A percentile compares a stretch with the other conserved stretches of the same genome.
Conservation (phyloP, 805 yeast genomes). For the Metschnikowia lochheadii region DNA sequence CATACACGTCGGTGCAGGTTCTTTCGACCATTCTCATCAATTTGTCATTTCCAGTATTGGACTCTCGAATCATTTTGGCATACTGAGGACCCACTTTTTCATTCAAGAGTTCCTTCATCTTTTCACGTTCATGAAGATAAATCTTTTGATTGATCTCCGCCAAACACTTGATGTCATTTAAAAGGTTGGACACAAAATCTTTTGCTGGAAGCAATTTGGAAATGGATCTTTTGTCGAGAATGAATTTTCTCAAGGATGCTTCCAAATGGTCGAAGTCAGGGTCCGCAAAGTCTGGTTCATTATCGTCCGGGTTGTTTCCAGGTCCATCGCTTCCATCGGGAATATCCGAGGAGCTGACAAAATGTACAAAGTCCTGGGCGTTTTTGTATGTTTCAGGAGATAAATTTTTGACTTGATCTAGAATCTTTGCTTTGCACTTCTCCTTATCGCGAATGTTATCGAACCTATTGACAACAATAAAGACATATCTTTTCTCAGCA, state of each 20-base stretch:
- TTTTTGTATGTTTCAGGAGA: constrained; percentile 91
- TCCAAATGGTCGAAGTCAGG: constrained; percentile 83
- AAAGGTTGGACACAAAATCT: constrained; percentile 69
- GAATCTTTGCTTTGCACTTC: constrained; percentile 68
- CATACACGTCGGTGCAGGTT: constrained; percentile 55
- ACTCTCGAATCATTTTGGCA: constrained; percentile 48
- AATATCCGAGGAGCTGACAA: constrained; percentile 64
- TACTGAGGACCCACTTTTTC: constrained; percentile 59
- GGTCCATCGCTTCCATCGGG: constrained; percentile 36
- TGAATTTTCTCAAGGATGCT: constrained; percentile 77
- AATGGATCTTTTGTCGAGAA: constrained; percentile 81
- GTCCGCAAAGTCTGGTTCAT: constrained; percentile 30
- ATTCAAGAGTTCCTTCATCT: constrained; percentile 45
- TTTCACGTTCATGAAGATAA: constrained; percentile 46
- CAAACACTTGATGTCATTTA: constrained; percentile 59
- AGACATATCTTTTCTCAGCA: constrained; percentile 83
- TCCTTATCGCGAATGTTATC: constrained; percentile 81
- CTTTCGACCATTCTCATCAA: constrained; percentile 63
- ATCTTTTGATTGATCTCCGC: constrained; percentile 60
- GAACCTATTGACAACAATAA: constrained; percentile 90
- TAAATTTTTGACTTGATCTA: constrained; percentile 78
- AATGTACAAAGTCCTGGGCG: constrained; percentile 88
- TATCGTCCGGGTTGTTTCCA: constrained; percentile 25
- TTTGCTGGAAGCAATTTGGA: constrained; percentile 92
- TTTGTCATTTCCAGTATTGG: constrained; percentile 51